Evolutionary conservation across 1,284 basidiomycete species (phyloP).

Genomic region (Acaromyces ingoldii): DNA sequence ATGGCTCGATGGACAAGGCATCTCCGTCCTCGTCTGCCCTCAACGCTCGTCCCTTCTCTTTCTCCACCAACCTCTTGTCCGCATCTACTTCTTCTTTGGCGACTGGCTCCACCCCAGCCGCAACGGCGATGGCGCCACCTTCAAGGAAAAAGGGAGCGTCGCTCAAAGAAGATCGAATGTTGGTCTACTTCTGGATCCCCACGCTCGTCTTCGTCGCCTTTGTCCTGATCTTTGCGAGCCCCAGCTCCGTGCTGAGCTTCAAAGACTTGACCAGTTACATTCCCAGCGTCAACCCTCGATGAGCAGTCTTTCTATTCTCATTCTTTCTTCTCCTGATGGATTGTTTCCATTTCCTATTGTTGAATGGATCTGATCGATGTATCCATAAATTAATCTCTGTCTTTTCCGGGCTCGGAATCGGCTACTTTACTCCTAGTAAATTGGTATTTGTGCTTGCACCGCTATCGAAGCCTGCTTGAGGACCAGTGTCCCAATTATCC

Average conservation of each 20-base stretch:
- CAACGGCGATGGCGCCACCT: conserved; percentile 4
- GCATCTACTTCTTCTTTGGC: conserved; percentile 16
- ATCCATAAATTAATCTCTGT: no score
- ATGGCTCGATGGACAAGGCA: not conserved
- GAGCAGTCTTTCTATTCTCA: no score
- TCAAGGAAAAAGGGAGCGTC: not conserved
- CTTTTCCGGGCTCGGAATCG: no score
- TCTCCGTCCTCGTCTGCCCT: not conserved
- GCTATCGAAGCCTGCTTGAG: no score
- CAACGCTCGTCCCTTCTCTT: conserved; percentile 31
- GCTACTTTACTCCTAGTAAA: no score
- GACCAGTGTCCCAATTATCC: no score
- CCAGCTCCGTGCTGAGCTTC: conserved; percentile 37
- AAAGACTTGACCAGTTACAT: conserved; percentile 36
- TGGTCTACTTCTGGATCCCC: conserved; percentile 88
- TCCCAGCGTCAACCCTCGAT: no score
- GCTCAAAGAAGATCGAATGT: conserved; percentile 76
- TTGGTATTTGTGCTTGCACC: no score
- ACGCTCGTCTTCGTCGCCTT: conserved; percentile 58
- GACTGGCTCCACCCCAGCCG: not conserved
- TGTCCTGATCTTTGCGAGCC: conserved; percentile 51
- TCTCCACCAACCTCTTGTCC: not conserved
- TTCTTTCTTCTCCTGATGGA: no score
- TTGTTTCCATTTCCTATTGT: no score
- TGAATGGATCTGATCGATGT: no score